Percentiles rank a stretch among this genome's conserved stretches.
phyloP scores from a whole-genome alignment of 2,329 filamentous ascomycete genomes.

The Pseudogymnoascus verrucosus region DNA sequence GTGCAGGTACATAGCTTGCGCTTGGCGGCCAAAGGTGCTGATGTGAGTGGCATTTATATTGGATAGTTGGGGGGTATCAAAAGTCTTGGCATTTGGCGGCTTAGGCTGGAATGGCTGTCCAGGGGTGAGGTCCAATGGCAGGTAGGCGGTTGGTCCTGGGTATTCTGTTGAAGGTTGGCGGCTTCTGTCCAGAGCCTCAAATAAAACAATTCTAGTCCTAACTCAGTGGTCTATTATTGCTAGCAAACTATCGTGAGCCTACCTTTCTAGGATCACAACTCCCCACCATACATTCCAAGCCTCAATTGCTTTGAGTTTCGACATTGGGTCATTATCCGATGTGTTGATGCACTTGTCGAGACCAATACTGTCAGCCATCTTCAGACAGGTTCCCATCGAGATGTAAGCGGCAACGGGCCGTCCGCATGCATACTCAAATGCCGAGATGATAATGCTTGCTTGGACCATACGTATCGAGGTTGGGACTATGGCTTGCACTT shows the following conservation, averaged over 20 bases:
- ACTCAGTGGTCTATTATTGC: not conserved
- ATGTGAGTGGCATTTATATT: conserved; percentile 11
- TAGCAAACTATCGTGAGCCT: not conserved
- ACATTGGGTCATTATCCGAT: conserved; percentile 15
- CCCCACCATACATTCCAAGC: conserved; percentile 20
- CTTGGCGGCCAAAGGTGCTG: conserved; percentile 19
- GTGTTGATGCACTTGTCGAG: conserved; percentile 14
- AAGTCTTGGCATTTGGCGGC: conserved; percentile 2
- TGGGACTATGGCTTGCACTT: conserved; percentile 19
- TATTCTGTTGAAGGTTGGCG: conserved; percentile 16
- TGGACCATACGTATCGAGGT: conserved; percentile 18
- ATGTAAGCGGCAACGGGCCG: conserved; percentile 19
- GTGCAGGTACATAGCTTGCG: conserved; percentile 18
- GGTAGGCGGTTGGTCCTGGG: conserved; percentile 16
- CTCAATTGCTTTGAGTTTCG: conserved; percentile 19
- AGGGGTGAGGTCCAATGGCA: conserved; percentile 14
- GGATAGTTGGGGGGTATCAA: conserved; percentile 17
- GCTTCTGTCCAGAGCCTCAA: conserved; percentile 14
- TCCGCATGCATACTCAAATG: conserved; percentile 19
- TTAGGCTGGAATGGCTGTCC: conserved; percentile 13
- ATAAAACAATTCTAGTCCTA: conserved; percentile 14
- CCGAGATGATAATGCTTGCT: conserved; percentile 16
- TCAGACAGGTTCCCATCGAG: conserved; percentile 16
- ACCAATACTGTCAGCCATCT: conserved; percentile 17
- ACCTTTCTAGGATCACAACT: conserved; percentile 21